These are phyloP conservation scores for Mimosa pudica DNA, from an alignment of 306 rosid genomes.

Conservation along the genomic window DNA sequence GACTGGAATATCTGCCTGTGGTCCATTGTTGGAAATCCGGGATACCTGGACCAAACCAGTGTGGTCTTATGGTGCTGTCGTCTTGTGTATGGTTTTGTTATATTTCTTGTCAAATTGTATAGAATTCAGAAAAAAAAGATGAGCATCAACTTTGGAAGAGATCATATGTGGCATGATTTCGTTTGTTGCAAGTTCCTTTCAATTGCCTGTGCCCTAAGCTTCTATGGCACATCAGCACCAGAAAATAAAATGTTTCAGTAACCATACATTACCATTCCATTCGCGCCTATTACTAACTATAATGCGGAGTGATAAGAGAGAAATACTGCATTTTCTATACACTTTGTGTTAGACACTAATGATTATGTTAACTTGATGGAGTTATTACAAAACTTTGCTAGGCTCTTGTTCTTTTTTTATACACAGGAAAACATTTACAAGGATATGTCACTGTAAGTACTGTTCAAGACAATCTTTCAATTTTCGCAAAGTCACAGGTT, in stretches of 20 bases:
- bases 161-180: neutral
- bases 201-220: constrained; percentile 2
- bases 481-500: constrained; percentile 85
- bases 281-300: constrained; percentile 31
- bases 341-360: constrained; percentile 39
- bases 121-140: neutral
- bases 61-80: no score
- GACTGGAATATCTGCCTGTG: neutral
- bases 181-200: neutral
- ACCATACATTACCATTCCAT: constrained; percentile 8
- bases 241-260: neutral
- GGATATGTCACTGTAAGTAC: constrained; percentile 49
- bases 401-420: constrained; percentile 44
- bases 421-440: constrained; percentile 66
- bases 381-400: constrained; percentile 80
- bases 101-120: neutral
- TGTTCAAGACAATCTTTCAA: constrained; percentile 69
- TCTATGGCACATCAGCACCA: constrained; percentile 12
- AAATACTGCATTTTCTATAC: constrained; percentile 52
- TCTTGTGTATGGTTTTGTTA: no score
- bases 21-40: neutral
- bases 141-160: neutral
- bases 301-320: constrained; percentile 21
- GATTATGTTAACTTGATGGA: constrained; percentile 47
- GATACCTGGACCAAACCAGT: neutral